These are phyloP conservation scores for Crucibulum laeve DNA, from an alignment of 768 basidiomycete species.

Conservation along the genomic window DNA sequence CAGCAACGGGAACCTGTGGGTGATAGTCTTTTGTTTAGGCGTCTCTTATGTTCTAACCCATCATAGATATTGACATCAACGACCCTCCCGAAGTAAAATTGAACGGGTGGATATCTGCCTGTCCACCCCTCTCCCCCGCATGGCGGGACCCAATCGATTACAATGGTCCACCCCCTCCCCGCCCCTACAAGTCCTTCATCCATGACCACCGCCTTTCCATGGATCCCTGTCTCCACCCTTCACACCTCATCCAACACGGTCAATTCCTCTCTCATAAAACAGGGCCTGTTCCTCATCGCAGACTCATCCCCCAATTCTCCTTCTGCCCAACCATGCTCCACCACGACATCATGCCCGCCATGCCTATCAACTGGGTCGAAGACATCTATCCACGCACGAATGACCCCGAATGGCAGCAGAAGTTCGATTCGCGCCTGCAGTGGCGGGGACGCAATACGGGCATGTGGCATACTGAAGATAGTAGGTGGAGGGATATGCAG, in stretches of 20 bases:
- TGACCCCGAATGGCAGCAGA: conserved; percentile 58
- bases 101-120: conserved; percentile 36
- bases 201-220: conserved; percentile 37
- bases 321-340: conserved; percentile 43
- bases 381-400: conserved; percentile 27
- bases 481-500: conserved; percentile 43
- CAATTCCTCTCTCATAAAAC: conserved; percentile 43
- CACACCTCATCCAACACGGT: conserved; percentile 36
- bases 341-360: conserved; percentile 45
- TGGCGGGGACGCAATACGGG: conserved; percentile 79
- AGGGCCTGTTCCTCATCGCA: conserved; percentile 38
- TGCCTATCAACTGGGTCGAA: conserved; percentile 39
- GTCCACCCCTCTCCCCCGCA: conserved; percentile 28
- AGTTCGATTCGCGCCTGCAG: conserved; percentile 48
- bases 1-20: conserved; percentile 30
- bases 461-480: conserved; percentile 35
- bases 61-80: conserved; percentile 25
- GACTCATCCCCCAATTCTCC: conserved; percentile 48
- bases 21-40: background rate
- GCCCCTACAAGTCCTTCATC: conserved; percentile 36
- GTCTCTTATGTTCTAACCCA: background rate
- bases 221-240: conserved; percentile 43
- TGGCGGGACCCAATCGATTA: conserved; percentile 20
- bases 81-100: conserved; percentile 22
- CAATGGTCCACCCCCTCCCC: conserved; percentile 13